Base-by-base conservation (phyloP, 768 basidiomycete species). In the Agaricus subrufescens region DNA sequence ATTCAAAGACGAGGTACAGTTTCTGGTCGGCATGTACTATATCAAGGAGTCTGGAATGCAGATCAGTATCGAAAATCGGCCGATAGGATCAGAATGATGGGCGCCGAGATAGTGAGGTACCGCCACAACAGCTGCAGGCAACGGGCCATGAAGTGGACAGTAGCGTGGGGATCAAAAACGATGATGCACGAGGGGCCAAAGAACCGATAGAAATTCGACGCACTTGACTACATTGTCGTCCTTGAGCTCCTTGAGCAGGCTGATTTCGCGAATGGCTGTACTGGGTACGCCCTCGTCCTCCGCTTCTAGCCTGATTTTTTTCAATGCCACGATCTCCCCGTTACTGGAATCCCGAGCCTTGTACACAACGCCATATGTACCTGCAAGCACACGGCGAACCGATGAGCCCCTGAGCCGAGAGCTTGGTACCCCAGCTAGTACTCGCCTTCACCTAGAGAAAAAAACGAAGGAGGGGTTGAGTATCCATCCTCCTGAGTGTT, bases 251-350 rank as follows among this genome's bases (percentile, higher is more conserved):
- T 98, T 99, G 63, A 99, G 73, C 59, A 99, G 73, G 73, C 91
- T 94, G 71, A 99, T 99, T 77, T 99, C 97, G 50, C 97, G 84
- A 66, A 99, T 99, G 53, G 96, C 95, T 3, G 97, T 99, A 61
- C 89, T 92, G 8, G 97, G 97, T 23, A 99, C 97, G 46, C 97
- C 97, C 71, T 99, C 97, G 67, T 99, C 97, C 71, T 98, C 97
- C 15, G 94, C 94, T 69, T 98, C 97, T 27, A 99, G 84, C 43
- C 97, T 77, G 68, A 99, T 98, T 81, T 99, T 99, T 85, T 99
- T 99, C 62, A 98, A 78, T 25, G 97, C 97, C 51, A 99, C 97
- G 62, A 98, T 85, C 63, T 84, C 73, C 68, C 89, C 89, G 7
- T 82, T 88, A 46, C 72, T 79, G 60, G 83, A 73, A 69, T 98